phyloP scores from a whole-genome alignment of 1,284 basidiomycete species.

The Ceratobasidium sp. region DNA sequence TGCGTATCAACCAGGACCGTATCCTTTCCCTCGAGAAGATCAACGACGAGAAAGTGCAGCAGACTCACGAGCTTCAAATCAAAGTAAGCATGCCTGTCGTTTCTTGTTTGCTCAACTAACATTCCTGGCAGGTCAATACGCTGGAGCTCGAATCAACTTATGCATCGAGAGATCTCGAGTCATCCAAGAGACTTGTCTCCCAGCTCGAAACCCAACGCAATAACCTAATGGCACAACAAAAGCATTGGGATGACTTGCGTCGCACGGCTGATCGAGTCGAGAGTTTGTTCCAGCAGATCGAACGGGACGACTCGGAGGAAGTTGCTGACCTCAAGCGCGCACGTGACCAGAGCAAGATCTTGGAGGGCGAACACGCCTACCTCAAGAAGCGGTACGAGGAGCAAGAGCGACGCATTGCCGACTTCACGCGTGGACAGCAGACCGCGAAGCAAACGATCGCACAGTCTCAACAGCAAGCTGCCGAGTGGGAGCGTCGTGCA shows the following conservation, averaged over 20 bases:
- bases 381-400: conserved; percentile 78
- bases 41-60: conserved; percentile 63
- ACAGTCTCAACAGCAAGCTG: conserved; percentile 76
- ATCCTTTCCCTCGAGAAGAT: conserved; percentile 69
- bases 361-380: conserved; percentile 72
- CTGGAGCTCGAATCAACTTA: conserved; percentile 68
- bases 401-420: conserved; percentile 68
- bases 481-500: conserved; percentile 81
- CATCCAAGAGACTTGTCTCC: conserved; percentile 61
- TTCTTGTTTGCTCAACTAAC: conserved; percentile 16
- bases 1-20: conserved; percentile 67
- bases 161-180: conserved; percentile 69
- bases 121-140: conserved; percentile 63
- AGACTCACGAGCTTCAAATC: conserved; percentile 65
- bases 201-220: conserved; percentile 69
- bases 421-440: conserved; percentile 67
- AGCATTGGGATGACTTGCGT: conserved; percentile 75
- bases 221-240: conserved; percentile 66
- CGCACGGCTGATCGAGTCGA: conserved; percentile 75
- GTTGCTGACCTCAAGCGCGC: conserved; percentile 70
- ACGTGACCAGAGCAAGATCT: conserved; percentile 69
- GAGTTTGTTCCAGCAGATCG: conserved; percentile 66
- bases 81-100: conserved; percentile 61
- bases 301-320: conserved; percentile 74
- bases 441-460: conserved; percentile 70